Evolutionary conservation across 805 yeast genomes (phyloP).

Genomic region (Isabelozyma rhagii): DNA sequence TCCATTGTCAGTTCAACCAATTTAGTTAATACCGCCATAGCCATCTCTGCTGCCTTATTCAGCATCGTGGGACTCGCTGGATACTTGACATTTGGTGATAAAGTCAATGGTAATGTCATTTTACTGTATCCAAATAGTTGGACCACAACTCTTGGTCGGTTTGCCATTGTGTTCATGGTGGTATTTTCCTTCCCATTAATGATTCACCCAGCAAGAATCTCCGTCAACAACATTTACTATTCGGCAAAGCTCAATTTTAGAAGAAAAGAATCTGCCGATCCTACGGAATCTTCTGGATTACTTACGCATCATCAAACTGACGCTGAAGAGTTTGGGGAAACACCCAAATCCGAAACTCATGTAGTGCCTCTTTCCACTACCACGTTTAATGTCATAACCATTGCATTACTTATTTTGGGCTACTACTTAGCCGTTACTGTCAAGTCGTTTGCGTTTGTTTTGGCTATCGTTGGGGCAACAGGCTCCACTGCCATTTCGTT

Average conservation of each 20-base stretch:
- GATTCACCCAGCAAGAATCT: conserved; percentile 86
- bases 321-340: neutral
- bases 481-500: conserved; percentile 92
- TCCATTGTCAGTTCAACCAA: conserved; percentile 37
- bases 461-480: conserved; percentile 88
- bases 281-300: conserved; percentile 1
- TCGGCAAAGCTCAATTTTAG: conserved; percentile 30
- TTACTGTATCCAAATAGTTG: conserved; percentile 65
- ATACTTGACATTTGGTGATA: conserved; percentile 81
- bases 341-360: neutral
- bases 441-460: conserved; percentile 71
- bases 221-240: conserved; percentile 68
- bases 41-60: conserved; percentile 60
- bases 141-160: conserved; percentile 74
- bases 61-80: conserved; percentile 76
- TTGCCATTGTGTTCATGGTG: conserved; percentile 78
- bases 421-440: conserved; percentile 66
- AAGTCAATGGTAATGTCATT: conserved; percentile 75
- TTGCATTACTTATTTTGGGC: conserved; percentile 43
- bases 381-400: conserved; percentile 26
- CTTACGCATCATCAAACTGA: conserved; percentile 1
- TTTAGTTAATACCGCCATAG: conserved; percentile 51
- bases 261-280: conserved; percentile 6
- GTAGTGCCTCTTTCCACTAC: conserved; percentile 27
- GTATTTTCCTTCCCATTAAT: conserved; percentile 84